Evolutionary conservation across 2,329 filamentous ascomycete genomes (phyloP).

Genomic region (Neofusicoccum cordaticola): DNA sequence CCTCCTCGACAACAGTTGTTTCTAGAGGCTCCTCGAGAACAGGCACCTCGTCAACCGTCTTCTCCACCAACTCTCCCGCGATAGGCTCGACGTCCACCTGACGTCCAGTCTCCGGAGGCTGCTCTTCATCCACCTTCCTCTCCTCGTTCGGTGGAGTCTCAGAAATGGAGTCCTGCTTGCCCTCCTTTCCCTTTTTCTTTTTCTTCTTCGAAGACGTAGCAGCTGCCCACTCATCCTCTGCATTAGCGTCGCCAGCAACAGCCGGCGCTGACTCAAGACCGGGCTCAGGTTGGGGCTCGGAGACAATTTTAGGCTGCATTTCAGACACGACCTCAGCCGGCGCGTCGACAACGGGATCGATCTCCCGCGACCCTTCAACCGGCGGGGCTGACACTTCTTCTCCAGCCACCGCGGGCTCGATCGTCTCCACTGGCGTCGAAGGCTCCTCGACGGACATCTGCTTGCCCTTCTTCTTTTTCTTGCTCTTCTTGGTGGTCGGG

Average conservation of each 20-base stretch:
- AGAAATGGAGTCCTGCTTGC: constrained; percentile 19
- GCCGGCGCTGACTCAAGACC: neutral
- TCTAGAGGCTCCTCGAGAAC: neutral
- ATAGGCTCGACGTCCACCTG: neutral
- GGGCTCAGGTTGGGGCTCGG: too few species aligned
- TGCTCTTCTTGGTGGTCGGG: neutral
- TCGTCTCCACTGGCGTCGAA: neutral
- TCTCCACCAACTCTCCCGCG: neutral
- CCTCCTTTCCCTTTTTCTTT: constrained; percentile 32
- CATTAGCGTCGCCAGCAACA: neutral
- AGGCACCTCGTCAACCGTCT: neutral
- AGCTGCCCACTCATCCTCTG: neutral
- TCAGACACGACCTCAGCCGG: neutral
- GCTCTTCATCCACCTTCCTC: neutral
- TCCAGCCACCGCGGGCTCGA: neutral
- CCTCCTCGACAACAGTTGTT: neutral
- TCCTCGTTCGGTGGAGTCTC: neutral
- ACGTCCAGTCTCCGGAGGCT: neutral
- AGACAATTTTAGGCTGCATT: neutral
- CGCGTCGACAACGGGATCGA: neutral
- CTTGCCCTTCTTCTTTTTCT: constrained; percentile 12
- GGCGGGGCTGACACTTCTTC: neutral
- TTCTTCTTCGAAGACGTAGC: neutral
- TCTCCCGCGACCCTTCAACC: neutral
- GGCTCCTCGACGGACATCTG: constrained; percentile 12